phyloP scores from a whole-genome alignment of 371 early-diverging fungal species.

The Mortierella sp. region DNA sequence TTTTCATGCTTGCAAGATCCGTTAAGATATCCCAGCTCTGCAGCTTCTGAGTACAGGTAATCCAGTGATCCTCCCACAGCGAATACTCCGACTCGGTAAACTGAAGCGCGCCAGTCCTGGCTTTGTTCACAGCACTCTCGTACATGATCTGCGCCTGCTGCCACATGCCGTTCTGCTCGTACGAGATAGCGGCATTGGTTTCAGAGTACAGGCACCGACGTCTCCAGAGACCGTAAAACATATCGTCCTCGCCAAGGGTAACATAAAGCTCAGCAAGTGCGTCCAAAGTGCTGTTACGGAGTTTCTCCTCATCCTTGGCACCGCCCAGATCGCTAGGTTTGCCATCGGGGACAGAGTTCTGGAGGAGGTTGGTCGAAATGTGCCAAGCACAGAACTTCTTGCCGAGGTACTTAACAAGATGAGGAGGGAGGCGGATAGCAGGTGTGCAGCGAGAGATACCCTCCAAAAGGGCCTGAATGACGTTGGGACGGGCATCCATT shows the following conservation, averaged over 20 bases:
- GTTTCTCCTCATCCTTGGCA: slow-evolving; percentile 88
- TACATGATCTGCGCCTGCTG: slow-evolving; percentile 92
- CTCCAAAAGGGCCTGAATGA: slow-evolving; percentile 92
- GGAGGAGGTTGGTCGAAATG: slow-evolving; percentile 82
- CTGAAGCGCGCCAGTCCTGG: slow-evolving; percentile 87
- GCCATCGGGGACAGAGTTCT: slow-evolving; percentile 65
- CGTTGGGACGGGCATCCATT: slow-evolving; percentile 87
- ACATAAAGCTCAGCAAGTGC: slow-evolving; percentile 89
- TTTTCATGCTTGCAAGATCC: slow-evolving; percentile 95
- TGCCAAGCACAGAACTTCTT: slow-evolving; percentile 95
- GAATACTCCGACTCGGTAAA: slow-evolving; percentile 98
- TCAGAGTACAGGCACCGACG: slow-evolving; percentile 94
- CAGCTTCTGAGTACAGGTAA: slow-evolving; percentile 90
- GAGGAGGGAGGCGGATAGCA: slow-evolving; percentile 88
- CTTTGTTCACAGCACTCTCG: slow-evolving; percentile 96
- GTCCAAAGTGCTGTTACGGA: slow-evolving; percentile 92
- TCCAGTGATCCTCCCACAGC: slow-evolving; percentile 99
- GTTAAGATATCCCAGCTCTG: slow-evolving; percentile 99
- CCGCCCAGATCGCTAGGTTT: slow-evolving; percentile 62
- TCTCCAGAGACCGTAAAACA: slow-evolving; percentile 95
- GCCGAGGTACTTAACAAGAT: slow-evolving; percentile 93
- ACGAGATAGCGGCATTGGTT: slow-evolving; percentile 97
- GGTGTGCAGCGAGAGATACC: slow-evolving; percentile 86
- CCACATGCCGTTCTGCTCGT: slow-evolving; percentile 97
- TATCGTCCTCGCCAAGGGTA: slow-evolving; percentile 88